Conservation (phyloP, 2,329 filamentous ascomycete species). For the Exserohilum rostratum region DNA sequence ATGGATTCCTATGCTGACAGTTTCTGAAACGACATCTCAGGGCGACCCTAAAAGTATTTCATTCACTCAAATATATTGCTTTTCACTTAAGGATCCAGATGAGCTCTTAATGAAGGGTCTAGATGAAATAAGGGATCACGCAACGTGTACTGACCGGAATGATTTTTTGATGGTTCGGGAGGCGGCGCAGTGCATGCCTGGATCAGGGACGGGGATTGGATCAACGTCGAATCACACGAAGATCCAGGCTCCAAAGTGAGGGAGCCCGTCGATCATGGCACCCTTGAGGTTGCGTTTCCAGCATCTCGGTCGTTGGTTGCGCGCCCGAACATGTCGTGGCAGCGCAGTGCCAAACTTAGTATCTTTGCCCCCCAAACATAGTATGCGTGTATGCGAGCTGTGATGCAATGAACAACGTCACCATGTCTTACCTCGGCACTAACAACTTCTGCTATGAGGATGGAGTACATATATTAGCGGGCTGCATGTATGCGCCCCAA, state of each 20-base stretch:
- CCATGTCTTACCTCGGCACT: neutral
- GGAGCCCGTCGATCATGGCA: neutral
- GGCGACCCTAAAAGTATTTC: neutral
- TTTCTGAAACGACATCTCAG: neutral
- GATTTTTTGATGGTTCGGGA: no score
- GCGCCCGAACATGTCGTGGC: no score
- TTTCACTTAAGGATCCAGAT: neutral
- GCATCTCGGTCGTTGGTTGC: neutral
- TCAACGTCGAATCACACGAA: neutral
- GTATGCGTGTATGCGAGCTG: neutral
- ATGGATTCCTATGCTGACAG: neutral
- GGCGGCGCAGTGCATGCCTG: no score
- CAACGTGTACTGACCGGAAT: no score
- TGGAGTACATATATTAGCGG: neutral
- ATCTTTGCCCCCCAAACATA: neutral
- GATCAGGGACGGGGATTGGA: no score
- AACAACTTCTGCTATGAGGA: neutral
- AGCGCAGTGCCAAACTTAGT: neutral
- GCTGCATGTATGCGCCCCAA: neutral
- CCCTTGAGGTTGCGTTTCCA: neutral
- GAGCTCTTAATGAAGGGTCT: no score
- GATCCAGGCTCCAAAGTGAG: neutral
- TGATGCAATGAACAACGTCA: neutral
- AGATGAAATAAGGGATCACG: no score
- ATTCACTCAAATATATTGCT: neutral